Evolutionary conservation across 345 rosid species (phyloP), one percentile per base, ranked within the genome.

Genomic region (Gossypium rotundifolium): DNA sequence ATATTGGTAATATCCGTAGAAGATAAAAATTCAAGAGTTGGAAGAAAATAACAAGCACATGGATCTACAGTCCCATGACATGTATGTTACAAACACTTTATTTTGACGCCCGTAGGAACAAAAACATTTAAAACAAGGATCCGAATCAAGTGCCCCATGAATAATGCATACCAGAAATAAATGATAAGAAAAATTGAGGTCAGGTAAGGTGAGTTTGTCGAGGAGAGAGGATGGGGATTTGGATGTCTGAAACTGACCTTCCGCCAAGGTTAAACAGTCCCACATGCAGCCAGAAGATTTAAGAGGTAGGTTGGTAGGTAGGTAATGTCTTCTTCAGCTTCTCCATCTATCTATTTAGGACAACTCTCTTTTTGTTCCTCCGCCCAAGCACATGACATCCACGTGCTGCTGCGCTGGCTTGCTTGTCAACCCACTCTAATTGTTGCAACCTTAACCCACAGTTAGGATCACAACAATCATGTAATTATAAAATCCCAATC

Each of bases 321-420:
- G 54, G 53, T 67, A 67, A 40, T 8, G 16, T 72, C 40, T 5
- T 33, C 40, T 33, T 33, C 40, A 33, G 40, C 7, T 33, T 33
- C 7, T 33, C 7, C 40, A 33, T 4, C 40, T 33, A 33, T 33
- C 40, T 5, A 33, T 52, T 25, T 60, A 22, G 40, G 40, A 27
- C 42, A 60, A n/a, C 40, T 13, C 45, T 52, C 20, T 25, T 52
- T 42, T 64, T 11, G 33, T 22, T 57, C 62, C 79, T 13, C 7
- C 71, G 74, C 88, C 83, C 67, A 85, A 83, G 88, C 89, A 87
- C 87, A 81, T 87, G 90, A 79, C 58, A 38, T 79, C 64, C 89
- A 85, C 86, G 75, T 79, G 84, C 51, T 75, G 70, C 78, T 75
- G 54, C 54, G 81, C 84, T 85, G 81, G 80, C 51, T 11, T 46